phyloP scores from a whole-genome alignment of 352 stramenopile genomes.

The Thraustochytrium sp. region DNA sequence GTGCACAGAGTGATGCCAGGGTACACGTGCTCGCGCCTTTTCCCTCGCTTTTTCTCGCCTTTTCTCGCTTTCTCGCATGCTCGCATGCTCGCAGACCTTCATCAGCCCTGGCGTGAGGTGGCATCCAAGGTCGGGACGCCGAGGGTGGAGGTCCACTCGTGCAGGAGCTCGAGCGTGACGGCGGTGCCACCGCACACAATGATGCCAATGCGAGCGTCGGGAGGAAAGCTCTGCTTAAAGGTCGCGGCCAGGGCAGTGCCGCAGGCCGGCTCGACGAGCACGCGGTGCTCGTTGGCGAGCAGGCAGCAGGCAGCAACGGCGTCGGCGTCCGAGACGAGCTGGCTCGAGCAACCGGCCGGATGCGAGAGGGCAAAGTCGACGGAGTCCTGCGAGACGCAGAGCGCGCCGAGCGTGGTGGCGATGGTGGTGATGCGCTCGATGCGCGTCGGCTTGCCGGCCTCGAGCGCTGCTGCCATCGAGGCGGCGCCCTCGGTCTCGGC shows the following conservation, averaged over 20 bases:
- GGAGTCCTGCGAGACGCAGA: slow-evolving; percentile 59
- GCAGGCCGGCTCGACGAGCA: slow-evolving; percentile 73
- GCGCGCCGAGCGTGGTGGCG: slow-evolving; percentile 65
- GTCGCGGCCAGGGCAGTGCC: slow-evolving; percentile 61
- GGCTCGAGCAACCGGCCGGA: slow-evolving; percentile 50
- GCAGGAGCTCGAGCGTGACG: neutral
- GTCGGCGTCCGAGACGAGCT: slow-evolving; percentile 64
- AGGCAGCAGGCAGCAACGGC: slow-evolving; percentile 61
- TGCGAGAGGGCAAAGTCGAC: slow-evolving; percentile 53
- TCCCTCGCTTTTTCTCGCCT: no score
- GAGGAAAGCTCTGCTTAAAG: neutral
- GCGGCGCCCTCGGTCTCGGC: slow-evolving; percentile 67
- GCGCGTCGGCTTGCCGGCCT: slow-evolving; percentile 48
- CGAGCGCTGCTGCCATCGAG: slow-evolving; percentile 52
- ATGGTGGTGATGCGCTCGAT: slow-evolving; percentile 62
- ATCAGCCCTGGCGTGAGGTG: no score
- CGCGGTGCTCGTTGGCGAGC: slow-evolving; percentile 64
- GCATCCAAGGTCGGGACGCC: no score
- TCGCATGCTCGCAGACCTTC: no score
- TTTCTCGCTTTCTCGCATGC: no score
- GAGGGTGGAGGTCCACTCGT: neutral
- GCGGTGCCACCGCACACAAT: slow-evolving; percentile 13
- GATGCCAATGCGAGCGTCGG: neutral
- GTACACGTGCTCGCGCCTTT: no score
- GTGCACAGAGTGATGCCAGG: no score